Conservation (phyloP, 768 basidiomycete species). For the Tulasnella sp. region DNA sequence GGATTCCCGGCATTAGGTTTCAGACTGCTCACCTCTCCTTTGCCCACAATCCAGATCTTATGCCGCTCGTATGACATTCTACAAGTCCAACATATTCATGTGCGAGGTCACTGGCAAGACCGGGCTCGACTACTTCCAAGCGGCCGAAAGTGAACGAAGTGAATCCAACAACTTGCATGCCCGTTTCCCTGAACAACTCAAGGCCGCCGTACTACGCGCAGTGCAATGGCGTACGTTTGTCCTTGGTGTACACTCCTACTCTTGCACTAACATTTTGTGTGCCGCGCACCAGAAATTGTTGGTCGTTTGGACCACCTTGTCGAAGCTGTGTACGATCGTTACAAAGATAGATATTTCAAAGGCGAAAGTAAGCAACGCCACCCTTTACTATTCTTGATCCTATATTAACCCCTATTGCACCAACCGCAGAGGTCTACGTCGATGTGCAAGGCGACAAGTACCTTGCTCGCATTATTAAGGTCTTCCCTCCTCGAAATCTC, state of each 20-base stretch:
- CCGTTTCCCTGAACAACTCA: constrained; percentile 88
- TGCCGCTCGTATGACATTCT: constrained; percentile 90
- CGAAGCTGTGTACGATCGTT: constrained; percentile 91
- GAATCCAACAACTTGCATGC: constrained; percentile 88
- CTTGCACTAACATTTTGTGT: constrained; percentile 17
- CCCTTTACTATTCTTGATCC: constrained; percentile 10
- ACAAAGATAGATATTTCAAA: constrained; percentile 90
- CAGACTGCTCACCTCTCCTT: constrained; percentile 33
- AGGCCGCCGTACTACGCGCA: constrained; percentile 82
- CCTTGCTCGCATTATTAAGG: constrained; percentile 68
- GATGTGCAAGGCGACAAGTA: constrained; percentile 86
- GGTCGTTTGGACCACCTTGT: constrained; percentile 93
- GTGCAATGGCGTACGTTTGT: constrained; percentile 92
- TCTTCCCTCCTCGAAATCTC: constrained; percentile 50
- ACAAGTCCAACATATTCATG: constrained; percentile 89
- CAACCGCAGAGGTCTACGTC: constrained; percentile 69
- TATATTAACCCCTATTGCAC: constrained; percentile 27
- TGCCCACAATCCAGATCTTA: constrained; percentile 54
- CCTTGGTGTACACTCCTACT: constrained; percentile 19
- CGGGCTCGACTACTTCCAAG: constrained; percentile 89
- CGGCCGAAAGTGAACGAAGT: constrained; percentile 82
- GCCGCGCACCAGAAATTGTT: constrained; percentile 70
- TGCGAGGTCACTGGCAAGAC: constrained; percentile 97
- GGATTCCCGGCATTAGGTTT: constrained; percentile 33
- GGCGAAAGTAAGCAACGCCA: constrained; percentile 71